Percentiles rank a stretch among this genome's conserved stretches.
Conservation (phyloP, 208 protist genomes). For the Naegleria lovaniensis region DNA sequence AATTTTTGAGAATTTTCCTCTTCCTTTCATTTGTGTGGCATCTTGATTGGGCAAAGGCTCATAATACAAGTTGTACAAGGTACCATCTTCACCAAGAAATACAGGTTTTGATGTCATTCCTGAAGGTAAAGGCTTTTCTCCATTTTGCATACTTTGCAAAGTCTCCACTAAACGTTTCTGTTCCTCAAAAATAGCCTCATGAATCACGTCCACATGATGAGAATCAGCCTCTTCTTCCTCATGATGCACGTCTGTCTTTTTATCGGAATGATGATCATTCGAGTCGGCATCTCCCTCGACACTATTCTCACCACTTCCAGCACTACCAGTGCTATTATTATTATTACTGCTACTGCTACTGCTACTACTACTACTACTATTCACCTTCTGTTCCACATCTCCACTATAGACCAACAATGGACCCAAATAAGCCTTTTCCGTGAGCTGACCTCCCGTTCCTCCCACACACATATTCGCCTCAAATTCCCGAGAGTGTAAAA, state of each 20-base stretch:
- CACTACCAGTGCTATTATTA: neutral
- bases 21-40: neutral
- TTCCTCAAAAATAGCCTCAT: neutral
- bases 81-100: conserved; percentile 15
- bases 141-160: neutral
- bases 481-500: neutral
- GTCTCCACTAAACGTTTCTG: neutral
- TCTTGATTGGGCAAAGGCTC: neutral
- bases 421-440: neutral
- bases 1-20: neutral
- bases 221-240: neutral
- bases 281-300: neutral
- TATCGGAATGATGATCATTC: neutral
- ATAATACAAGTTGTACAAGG: conserved; percentile 17
- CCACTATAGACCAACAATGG: neutral
- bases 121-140: neutral
- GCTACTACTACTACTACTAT: neutral
- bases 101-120: neutral
- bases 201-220: neutral
- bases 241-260: neutral
- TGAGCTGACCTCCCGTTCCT: neutral
- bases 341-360: neutral
- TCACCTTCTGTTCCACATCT: neutral
- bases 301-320: neutral
- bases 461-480: neutral